phyloP scores from a whole-genome alignment of 257 asterid species.

The Mitragyna speciosa region DNA sequence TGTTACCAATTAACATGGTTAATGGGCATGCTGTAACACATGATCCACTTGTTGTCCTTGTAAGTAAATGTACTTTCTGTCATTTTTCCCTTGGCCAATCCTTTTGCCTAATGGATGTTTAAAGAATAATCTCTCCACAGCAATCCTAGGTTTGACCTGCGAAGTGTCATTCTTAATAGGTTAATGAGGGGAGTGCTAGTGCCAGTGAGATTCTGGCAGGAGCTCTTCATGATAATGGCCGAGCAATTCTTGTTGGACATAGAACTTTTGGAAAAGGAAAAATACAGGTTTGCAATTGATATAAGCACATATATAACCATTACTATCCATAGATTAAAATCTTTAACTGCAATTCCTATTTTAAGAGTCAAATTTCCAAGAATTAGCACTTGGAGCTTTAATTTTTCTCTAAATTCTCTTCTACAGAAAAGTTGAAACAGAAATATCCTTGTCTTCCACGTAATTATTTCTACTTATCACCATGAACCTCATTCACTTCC shows the following conservation, averaged over 20 bases:
- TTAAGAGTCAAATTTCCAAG: no score
- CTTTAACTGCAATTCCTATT: not conserved
- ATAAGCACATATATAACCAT: not conserved
- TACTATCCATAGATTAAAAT: not conserved
- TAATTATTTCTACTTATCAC: not conserved
- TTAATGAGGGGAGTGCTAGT: constrained; percentile 95
- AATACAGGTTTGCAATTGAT: constrained; percentile 60
- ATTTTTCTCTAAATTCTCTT: not conserved
- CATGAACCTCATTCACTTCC: not conserved
- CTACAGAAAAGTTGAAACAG: not conserved
- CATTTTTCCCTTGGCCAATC: not conserved
- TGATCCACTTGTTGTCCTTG: constrained; percentile 88
- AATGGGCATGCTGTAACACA: constrained; percentile 82
- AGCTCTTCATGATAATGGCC: constrained; percentile 91
- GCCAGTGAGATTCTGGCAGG: constrained; percentile 97
- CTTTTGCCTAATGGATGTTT: not conserved
- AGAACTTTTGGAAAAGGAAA: constrained; percentile 91
- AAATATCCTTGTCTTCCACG: not conserved
- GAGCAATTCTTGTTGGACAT: constrained; percentile 85
- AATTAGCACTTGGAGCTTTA: not conserved
- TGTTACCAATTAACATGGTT: constrained; percentile 72
- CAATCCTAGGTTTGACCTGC: not conserved
- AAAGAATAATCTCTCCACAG: not conserved
- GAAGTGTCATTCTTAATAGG: constrained; percentile 37
- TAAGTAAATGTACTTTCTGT: constrained; percentile 27